Evolutionary conservation across 2,329 filamentous ascomycete genomes (phyloP).

Genomic region (Paracorniculantispora psalliotae): DNA sequence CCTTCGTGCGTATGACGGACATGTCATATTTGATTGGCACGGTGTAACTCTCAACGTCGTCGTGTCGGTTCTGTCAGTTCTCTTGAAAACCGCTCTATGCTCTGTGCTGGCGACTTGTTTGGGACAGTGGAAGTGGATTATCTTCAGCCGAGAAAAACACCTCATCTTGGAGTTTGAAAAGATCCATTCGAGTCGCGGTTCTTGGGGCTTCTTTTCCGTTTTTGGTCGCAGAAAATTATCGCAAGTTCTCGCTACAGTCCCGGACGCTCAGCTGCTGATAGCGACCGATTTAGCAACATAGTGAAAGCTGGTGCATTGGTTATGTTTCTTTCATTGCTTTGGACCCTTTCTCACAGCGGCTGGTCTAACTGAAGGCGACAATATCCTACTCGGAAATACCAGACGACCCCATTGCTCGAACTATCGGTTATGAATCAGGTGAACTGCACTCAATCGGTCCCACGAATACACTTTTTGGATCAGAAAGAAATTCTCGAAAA

Average conservation of each 20-base stretch:
- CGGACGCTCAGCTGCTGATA: not conserved
- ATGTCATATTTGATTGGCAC: constrained; percentile 16
- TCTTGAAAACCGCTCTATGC: constrained; percentile 14
- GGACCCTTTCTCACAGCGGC: not conserved
- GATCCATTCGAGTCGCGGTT: constrained; percentile 18
- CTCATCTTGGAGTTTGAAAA: constrained; percentile 19
- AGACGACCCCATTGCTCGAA: not conserved
- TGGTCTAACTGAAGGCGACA: not conserved
- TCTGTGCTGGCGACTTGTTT: constrained; percentile 16
- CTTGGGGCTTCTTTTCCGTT: constrained; percentile 14
- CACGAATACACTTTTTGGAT: not conserved
- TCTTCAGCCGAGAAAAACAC: constrained; percentile 11
- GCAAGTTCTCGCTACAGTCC: constrained; percentile 10
- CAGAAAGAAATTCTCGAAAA: not conserved
- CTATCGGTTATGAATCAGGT: not conserved
- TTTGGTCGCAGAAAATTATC: constrained; percentile 3
- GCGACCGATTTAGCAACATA: not conserved
- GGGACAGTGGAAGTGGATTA: constrained; percentile 20
- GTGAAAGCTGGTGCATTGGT: not conserved
- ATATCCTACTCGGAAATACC: not conserved
- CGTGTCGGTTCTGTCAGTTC: constrained; percentile 16
- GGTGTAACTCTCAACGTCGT: constrained; percentile 19
- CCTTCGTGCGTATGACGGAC: too few species aligned
- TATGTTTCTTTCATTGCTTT: not conserved
- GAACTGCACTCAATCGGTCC: not conserved